These are phyloP conservation scores for Bipolaris bicolor DNA, from an alignment of 2,329 filamentous ascomycete species.

Conservation along the genomic window DNA sequence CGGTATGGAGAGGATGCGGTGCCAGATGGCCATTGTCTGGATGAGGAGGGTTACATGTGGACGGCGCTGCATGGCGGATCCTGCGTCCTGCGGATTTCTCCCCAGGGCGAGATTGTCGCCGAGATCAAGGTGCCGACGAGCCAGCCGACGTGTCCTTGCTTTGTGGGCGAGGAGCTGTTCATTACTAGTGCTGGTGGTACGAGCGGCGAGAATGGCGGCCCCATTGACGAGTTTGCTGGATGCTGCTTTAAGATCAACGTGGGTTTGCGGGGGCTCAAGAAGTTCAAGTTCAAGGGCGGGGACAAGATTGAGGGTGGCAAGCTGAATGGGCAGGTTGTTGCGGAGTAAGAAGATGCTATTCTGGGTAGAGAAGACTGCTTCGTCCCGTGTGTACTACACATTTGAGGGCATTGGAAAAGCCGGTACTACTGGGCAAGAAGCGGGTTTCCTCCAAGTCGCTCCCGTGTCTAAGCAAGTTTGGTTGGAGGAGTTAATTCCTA, in stretches of 20 bases:
- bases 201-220: slow-evolving; percentile 61
- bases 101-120: slow-evolving; percentile 72
- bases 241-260: slow-evolving; percentile 79
- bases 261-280: slow-evolving; percentile 65
- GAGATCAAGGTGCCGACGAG: slow-evolving; percentile 77
- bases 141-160: slow-evolving; percentile 81
- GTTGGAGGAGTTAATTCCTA: not conserved
- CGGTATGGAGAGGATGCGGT: slow-evolving; percentile 54
- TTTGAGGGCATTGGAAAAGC: no score
- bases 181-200: slow-evolving; percentile 72
- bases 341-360: slow-evolving; percentile 28
- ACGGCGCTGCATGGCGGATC: slow-evolving; percentile 81
- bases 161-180: slow-evolving; percentile 75
- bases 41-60: slow-evolving; percentile 87
- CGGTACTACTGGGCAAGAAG: not conserved
- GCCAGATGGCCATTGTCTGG: slow-evolving; percentile 85
- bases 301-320: slow-evolving; percentile 38
- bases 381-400: not conserved
- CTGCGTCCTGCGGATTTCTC: slow-evolving; percentile 75
- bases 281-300: slow-evolving; percentile 45
- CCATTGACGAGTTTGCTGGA: slow-evolving; percentile 69
- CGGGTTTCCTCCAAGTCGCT: not conserved
- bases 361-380: not conserved
- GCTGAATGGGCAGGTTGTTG: slow-evolving; percentile 36
- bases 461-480: not conserved